Evolutionary conservation across 345 rosid genomes (phyloP).

Genomic region (Brassica carinata): DNA sequence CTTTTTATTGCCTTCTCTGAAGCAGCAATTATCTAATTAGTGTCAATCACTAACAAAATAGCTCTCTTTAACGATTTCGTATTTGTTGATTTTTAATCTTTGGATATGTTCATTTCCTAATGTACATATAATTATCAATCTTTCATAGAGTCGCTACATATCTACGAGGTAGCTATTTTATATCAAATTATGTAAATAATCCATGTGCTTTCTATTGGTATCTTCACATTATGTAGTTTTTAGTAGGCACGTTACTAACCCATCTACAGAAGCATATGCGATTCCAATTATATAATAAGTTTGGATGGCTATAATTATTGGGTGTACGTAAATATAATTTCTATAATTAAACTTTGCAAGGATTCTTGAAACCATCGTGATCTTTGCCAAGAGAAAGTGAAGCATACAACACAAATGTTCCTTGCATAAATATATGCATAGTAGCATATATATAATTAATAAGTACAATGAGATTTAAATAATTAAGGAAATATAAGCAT

Average conservation of each 20-base stretch:
- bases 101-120: not conserved
- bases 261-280: not conserved
- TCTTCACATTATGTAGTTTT: not conserved
- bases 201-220: not conserved
- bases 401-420: slow-evolving; percentile 20
- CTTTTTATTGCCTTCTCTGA: not conserved
- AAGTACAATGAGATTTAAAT: not conserved
- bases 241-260: too few relatives aligned
- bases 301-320: slow-evolving; percentile 6
- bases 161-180: not conserved
- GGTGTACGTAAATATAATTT: not conserved
- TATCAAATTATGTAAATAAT: not conserved
- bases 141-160: not conserved
- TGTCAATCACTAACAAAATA: not conserved
- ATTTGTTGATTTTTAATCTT: not conserved
- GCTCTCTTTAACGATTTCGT: not conserved
- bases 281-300: not conserved
- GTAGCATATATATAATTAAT: not conserved
- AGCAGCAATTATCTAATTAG: not conserved
- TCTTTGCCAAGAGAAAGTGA: slow-evolving; percentile 26
- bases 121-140: not conserved
- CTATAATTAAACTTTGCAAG: not conserved
- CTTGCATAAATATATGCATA: not conserved
- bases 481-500: not conserved
- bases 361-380: slow-evolving; percentile 12